A percentile compares a stretch with the other conserved stretches of the same genome.
Conservation (phyloP, 2,329 filamentous ascomycete genomes). For the Aphanoascus verrucosus region DNA sequence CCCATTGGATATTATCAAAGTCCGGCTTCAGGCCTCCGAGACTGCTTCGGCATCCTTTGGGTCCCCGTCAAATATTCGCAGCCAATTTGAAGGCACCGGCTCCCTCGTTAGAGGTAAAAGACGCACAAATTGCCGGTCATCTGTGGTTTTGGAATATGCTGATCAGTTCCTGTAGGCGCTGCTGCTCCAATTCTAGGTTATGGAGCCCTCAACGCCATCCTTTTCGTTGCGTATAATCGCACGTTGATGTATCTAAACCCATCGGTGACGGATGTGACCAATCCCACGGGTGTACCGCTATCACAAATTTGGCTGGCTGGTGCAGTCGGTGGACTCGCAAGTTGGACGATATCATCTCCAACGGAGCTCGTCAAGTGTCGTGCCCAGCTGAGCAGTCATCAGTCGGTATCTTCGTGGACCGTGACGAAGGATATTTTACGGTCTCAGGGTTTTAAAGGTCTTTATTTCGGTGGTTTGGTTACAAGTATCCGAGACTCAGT, state of each 20-base stretch:
- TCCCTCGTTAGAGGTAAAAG: conserved; percentile 32
- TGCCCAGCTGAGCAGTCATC: conserved; percentile 53
- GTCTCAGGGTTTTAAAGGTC: conserved; percentile 51
- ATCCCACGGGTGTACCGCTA: conserved; percentile 41
- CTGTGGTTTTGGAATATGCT: background rate
- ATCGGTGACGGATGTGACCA: conserved; percentile 35
- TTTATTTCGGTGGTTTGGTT: conserved; percentile 72
- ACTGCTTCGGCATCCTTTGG: conserved; percentile 20
- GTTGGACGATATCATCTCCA: conserved; percentile 74
- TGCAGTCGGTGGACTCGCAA: conserved; percentile 69
- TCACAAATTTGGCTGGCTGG: conserved; percentile 68
- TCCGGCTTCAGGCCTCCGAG: conserved; percentile 61
- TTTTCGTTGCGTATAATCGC: conserved; percentile 85
- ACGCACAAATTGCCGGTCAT: background rate
- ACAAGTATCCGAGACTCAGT: conserved; percentile 76
- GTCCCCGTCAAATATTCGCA: conserved; percentile 19
- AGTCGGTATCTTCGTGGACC: conserved; percentile 47
- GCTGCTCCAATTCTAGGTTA: conserved; percentile 82
- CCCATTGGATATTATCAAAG: conserved; percentile 69
- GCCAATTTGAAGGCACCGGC: conserved; percentile 27
- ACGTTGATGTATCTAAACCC: conserved; percentile 52
- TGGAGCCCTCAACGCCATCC: conserved; percentile 77
- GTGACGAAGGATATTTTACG: conserved; percentile 54
- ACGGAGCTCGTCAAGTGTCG: conserved; percentile 88
- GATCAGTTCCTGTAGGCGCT: conserved; percentile 45